Conservation (phyloP, 2,329 filamentous ascomycete species). For the Gremmenia infestans region DNA sequence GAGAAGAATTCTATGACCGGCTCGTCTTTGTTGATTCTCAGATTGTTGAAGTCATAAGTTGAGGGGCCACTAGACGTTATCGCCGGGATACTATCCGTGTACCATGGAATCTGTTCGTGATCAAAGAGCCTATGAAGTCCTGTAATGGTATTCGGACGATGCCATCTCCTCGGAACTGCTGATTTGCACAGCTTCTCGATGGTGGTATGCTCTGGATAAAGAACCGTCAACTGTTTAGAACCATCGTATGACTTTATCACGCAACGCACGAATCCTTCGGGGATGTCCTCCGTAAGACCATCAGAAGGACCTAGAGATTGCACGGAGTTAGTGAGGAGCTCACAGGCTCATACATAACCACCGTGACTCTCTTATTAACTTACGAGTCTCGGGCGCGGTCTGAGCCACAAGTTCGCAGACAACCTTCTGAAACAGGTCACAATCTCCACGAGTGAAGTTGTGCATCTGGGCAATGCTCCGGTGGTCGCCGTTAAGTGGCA, state of each 20-base stretch:
- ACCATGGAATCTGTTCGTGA: not conserved
- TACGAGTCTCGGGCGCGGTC: not conserved
- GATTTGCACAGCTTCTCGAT: not conserved
- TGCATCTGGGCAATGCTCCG: not conserved
- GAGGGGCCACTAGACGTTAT: not conserved
- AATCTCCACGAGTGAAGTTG: not conserved
- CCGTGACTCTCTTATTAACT: not conserved
- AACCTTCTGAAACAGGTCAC: not conserved
- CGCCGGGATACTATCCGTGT: not conserved
- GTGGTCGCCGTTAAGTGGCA: not conserved
- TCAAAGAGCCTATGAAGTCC: not conserved
- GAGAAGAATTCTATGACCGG: not conserved
- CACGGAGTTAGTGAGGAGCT: not conserved
- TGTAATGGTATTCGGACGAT: not conserved
- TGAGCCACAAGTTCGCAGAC: not conserved
- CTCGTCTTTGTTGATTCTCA: not conserved
- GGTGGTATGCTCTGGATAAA: not conserved
- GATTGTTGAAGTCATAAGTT: not conserved
- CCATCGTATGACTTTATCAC: not conserved
- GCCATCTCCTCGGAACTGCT: not conserved
- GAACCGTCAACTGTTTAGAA: not conserved
- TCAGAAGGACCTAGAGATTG: not conserved
- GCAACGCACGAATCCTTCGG: not conserved
- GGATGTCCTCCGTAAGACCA: not conserved
- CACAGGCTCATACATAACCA: not conserved